Evolutionary conservation across 139 green algal species (phyloP).

Genomic region (Dunaliella sp.): DNA sequence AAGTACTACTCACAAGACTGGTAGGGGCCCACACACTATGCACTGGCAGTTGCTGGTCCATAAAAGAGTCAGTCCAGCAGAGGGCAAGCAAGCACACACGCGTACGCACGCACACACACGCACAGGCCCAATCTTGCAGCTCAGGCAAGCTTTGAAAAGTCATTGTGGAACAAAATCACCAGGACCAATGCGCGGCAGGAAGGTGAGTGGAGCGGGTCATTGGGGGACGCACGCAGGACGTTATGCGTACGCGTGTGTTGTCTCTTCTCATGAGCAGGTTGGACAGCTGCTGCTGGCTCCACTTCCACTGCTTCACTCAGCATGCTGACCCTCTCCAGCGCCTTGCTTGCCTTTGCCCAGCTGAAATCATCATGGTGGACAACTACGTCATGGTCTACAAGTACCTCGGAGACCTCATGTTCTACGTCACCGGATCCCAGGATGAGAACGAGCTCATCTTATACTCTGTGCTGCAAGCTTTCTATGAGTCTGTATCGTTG

Average conservation of each 20-base stretch:
- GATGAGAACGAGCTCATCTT: conserved; percentile 98
- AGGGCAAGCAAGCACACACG: neutral
- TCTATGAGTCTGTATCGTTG: conserved; percentile 85
- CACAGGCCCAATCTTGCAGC: conserved; percentile 70
- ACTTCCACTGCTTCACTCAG: too few relatives aligned
- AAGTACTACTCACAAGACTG: conserved; percentile 95
- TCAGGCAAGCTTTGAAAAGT: conserved; percentile 93
- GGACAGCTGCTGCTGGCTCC: too few relatives aligned
- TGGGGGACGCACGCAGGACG: too few relatives aligned
- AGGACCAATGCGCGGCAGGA: conserved; percentile 89
- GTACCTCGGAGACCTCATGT: conserved; percentile 93
- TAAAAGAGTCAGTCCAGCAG: neutral
- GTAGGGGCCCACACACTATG: conserved; percentile 47
- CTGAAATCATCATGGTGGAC: conserved; percentile 97
- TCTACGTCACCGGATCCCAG: conserved; percentile 89
- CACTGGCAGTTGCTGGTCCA: neutral
- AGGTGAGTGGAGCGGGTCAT: too few relatives aligned
- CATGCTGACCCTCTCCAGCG: too few relatives aligned
- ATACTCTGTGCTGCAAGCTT: conserved; percentile 77
- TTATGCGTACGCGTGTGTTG: too few relatives aligned
- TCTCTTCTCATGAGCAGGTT: too few relatives aligned
- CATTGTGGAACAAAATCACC: conserved; percentile 89
- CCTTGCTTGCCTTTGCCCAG: too few relatives aligned
- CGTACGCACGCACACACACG: neutral
- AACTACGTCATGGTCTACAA: conserved; percentile 96